These are phyloP conservation scores for Gremmenia infestans DNA, from an alignment of 2,329 filamentous ascomycete genomes.

Conservation along the genomic window DNA sequence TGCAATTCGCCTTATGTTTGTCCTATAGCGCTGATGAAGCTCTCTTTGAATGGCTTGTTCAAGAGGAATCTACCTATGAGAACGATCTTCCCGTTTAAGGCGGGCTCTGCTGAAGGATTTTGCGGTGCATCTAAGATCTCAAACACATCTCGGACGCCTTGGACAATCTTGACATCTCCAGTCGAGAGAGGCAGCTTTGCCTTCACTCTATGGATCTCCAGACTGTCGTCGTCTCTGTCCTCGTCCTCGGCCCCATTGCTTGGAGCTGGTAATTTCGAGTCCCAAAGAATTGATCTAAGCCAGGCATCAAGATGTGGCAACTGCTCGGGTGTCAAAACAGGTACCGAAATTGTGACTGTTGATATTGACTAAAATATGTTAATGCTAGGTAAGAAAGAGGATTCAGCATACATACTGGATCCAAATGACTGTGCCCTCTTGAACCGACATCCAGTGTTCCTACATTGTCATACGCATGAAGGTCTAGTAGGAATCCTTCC, in stretches of 20 bases:
- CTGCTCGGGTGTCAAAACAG: conserved; percentile 51
- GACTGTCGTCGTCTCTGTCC: conserved; percentile 31
- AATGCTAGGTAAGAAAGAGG: neutral
- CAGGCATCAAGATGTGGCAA: conserved; percentile 68
- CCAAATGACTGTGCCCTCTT: conserved; percentile 86
- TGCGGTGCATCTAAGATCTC: conserved; percentile 67
- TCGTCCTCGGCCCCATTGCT: neutral
- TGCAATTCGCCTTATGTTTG: neutral
- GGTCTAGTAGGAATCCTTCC: conserved; percentile 80
- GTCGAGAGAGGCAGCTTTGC: conserved; percentile 64
- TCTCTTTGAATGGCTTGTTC: conserved; percentile 47
- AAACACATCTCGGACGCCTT: conserved; percentile 90
- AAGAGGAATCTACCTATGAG: conserved; percentile 56
- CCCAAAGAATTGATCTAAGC: conserved; percentile 82
- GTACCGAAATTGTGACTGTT: conserved; percentile 69
- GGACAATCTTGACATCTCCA: conserved; percentile 70
- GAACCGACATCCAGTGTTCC: conserved; percentile 63
- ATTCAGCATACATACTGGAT: conserved; percentile 56
- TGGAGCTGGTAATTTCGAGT: conserved; percentile 52
- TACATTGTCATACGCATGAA: conserved; percentile 89
- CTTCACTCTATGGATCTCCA: conserved; percentile 87
- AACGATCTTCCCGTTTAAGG: conserved; percentile 52
- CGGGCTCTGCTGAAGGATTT: conserved; percentile 21
- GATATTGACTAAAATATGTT: conserved; percentile 62
- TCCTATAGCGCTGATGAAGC: conserved; percentile 17